Conservation (phyloP, 768 basidiomycete species). For the Termitomyces sp. region DNA sequence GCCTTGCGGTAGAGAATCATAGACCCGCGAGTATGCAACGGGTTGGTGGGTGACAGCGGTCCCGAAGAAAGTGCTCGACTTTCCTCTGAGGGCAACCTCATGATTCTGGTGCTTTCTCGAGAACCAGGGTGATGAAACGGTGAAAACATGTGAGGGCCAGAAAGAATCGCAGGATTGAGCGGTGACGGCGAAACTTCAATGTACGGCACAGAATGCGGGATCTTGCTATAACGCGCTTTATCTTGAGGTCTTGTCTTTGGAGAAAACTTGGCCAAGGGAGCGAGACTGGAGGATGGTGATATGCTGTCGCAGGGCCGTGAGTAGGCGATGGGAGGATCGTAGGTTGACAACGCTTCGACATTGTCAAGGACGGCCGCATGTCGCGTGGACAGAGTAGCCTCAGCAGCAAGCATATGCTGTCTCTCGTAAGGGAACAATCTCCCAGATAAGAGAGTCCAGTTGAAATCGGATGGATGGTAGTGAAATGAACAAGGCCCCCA, state of each 20-base stretch:
- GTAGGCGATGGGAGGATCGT: not conserved
- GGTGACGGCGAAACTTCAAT: constrained; percentile 8
- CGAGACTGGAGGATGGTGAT: not conserved
- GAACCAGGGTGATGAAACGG: constrained; percentile 21
- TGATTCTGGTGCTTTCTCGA: constrained; percentile 13
- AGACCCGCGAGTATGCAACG: constrained; percentile 20
- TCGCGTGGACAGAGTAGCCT: constrained; percentile 6
- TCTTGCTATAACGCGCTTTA: constrained; percentile 2
- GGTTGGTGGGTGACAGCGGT: not conserved
- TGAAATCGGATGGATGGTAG: constrained; percentile 11
- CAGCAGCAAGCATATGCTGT: constrained; percentile 15
- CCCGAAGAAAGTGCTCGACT: constrained; percentile 16
- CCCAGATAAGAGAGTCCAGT: no score
- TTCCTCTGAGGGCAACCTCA: constrained; percentile 21
- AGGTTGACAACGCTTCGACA: not conserved
- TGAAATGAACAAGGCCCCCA: constrained; percentile 16
- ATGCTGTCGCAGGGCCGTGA: not conserved
- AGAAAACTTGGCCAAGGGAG: no score
- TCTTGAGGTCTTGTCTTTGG: not conserved
- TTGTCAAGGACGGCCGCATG: constrained; percentile 7
- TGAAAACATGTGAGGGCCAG: constrained; percentile 8
- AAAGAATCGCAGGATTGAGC: constrained; percentile 13
- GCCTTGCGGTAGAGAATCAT: constrained; percentile 35
- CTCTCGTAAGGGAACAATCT: constrained; percentile 11
- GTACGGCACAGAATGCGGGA: constrained; percentile 13